These are phyloP conservation scores for Aspergillus quadrilineatus DNA, from an alignment of 2,329 filamentous ascomycete species.

Conservation along the genomic window DNA sequence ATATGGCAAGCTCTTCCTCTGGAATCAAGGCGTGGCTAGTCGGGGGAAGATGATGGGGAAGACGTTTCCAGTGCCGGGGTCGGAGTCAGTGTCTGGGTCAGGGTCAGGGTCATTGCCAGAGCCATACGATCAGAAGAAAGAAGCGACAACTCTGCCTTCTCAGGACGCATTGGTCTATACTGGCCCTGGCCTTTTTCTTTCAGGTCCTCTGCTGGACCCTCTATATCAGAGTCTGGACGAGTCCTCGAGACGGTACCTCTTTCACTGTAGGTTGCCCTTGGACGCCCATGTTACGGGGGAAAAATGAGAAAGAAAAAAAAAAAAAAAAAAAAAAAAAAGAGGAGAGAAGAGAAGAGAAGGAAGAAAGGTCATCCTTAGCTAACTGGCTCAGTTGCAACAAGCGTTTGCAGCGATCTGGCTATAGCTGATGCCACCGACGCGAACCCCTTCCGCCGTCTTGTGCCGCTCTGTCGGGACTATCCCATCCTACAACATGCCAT, in stretches of 20 bases:
- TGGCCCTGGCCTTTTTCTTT: neutral
- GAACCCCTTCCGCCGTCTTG: neutral
- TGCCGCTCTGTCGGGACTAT: neutral
- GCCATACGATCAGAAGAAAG: too few species aligned
- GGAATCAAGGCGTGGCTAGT: slow-evolving; percentile 15
- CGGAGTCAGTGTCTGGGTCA: neutral
- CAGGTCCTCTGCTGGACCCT: slow-evolving; percentile 1
- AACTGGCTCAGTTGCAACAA: neutral
- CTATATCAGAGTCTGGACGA: neutral
- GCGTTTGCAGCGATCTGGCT: neutral
- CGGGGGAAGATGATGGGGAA: slow-evolving; percentile 19
- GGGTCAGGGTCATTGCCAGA: too few species aligned
- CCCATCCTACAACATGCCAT: slow-evolving; percentile 1
- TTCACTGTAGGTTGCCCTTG: neutral
- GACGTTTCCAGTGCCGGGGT: slow-evolving; percentile 1
- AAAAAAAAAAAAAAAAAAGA: too few species aligned
- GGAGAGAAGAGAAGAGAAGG: too few species aligned
- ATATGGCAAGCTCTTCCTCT: slow-evolving; percentile 15
- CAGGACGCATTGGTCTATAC: too few species aligned
- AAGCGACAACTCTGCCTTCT: too few species aligned
- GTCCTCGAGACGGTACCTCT: neutral
- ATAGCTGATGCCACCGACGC: neutral
- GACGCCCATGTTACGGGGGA: neutral
- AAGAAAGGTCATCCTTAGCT: too few species aligned
- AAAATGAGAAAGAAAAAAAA: neutral